Base-by-base conservation (phyloP, 1,284 basidiomycete genomes). In the Phaffia rhodozyma region DNA sequence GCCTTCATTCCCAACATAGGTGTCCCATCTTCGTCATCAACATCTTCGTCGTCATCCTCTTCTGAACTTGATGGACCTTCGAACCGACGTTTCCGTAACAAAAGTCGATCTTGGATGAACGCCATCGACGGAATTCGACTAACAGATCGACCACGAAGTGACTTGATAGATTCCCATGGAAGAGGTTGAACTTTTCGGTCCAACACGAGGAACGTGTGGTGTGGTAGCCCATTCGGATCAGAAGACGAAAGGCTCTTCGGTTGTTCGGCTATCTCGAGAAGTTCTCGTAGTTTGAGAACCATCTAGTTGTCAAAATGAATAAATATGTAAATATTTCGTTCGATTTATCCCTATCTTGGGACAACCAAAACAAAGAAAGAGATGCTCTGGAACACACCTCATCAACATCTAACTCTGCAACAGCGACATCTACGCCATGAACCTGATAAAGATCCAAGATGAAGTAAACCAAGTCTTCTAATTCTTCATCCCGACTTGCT, bases 161-260 rank as follows among this genome's bases (percentile, higher is more conserved):
- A 82, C 0, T 94, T 92, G 29, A 97, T 84, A 32, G 88, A 93
- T 77, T 98, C 96, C 96, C 94, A 98, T 0, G 96, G 94, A 66
- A 98, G 81, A 0, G 84, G 82, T 70, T 92, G 89, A 18, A 94
- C 79, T 67, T 90, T 86, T 77, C 91, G 91, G 76, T 97, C 96
- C 43, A 98, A 80, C 18, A 94, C 82, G 63, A 98, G 79, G 77
- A 97, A 94, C 48, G 86, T 76, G 72, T 98, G 94, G 38, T 82
- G 78, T 50, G 68, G 61, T 66, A 85, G 83, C 20, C 66, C 71
- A 38, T 75, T 69, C 11, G 68, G 67, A 16, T 69, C 48, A 57
- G 63, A 63, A 29, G 62, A 61, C 11, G 53, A 48, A 49, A 61
- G 55, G 16, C 58, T 34, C 63, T 78, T 79, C 25, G 74, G 62